A percentile compares a stretch with the other conserved stretches of the same genome.
These are phyloP conservation scores for Zanthoxylum bungeanum DNA, from an alignment of 345 rosid species.

Conservation along the genomic window DNA sequence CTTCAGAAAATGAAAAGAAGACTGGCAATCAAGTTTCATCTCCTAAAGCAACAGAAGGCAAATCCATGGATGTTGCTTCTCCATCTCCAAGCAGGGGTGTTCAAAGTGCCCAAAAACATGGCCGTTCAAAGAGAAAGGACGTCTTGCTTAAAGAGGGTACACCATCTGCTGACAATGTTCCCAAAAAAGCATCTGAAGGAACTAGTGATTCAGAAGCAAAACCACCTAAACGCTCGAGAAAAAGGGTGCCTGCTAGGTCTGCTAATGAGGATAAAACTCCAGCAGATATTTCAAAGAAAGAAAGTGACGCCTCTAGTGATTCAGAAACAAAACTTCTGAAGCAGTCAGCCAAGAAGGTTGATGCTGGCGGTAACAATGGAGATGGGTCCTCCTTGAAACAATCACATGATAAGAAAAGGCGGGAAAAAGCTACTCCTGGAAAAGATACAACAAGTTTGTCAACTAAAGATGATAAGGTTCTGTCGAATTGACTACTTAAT, in stretches of 20 bases:
- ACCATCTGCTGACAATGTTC: constrained; percentile 35
- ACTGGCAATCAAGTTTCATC: constrained; percentile 34
- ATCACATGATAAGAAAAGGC: constrained; percentile 49
- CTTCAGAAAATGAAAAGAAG: constrained; percentile 46
- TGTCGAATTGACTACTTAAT: constrained; percentile 3
- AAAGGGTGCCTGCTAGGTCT: constrained; percentile 36
- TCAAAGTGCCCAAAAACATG: constrained; percentile 46
- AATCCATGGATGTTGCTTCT: constrained; percentile 30
- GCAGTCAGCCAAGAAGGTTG: constrained; percentile 51
- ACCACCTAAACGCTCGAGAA: constrained; percentile 33
- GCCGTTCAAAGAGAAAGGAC: constrained; percentile 55
- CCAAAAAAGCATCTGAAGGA: constrained; percentile 46
- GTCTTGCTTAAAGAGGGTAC: constrained; percentile 34
- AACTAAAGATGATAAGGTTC: constrained; percentile 53
- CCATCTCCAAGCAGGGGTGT: constrained; percentile 38
- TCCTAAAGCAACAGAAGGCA: constrained; percentile 38
- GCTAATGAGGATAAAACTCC: constrained; percentile 39
- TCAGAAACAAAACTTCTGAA: constrained; percentile 46
- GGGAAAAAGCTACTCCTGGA: constrained; percentile 43
- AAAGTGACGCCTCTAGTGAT: constrained; percentile 36
- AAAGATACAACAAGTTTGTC: constrained; percentile 39
- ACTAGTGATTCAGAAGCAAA: constrained; percentile 52
- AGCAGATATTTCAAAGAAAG: constrained; percentile 38
- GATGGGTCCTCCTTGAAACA: constrained; percentile 51
- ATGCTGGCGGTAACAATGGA: constrained; percentile 30